phyloP scores from a whole-genome alignment of 371 early-diverging fungal species.

The Syncephalastrum racemosum region DNA sequence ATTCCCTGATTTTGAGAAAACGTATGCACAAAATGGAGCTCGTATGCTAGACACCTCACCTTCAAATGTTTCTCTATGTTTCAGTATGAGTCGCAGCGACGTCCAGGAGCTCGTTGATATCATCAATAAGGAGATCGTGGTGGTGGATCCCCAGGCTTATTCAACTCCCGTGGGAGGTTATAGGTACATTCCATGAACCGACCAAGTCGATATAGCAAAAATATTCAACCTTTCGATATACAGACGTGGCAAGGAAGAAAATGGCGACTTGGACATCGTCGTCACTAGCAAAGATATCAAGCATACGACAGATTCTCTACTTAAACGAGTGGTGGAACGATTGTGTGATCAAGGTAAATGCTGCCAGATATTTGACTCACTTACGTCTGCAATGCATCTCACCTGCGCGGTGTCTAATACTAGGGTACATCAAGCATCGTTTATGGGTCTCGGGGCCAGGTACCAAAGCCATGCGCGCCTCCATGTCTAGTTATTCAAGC shows the following conservation, averaged over 20 bases:
- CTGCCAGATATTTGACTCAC: not conserved
- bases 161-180: conserved; percentile 54
- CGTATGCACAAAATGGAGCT: conserved; percentile 10
- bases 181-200: conserved; percentile 13
- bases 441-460: conserved; percentile 30
- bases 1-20: conserved; percentile 40
- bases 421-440: conserved; percentile 20
- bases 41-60: not conserved
- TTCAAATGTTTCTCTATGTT: not conserved
- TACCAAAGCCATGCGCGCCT: conserved; percentile 2
- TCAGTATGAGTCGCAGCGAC: conserved; percentile 45
- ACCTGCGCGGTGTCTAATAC: not conserved
- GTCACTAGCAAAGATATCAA: conserved; percentile 33
- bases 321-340: conserved; percentile 23
- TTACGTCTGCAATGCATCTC: too few species aligned
- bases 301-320: conserved; percentile 17
- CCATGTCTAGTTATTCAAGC: not conserved
- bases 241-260: conserved; percentile 51
- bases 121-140: conserved; percentile 27
- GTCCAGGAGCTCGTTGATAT: conserved; percentile 46
- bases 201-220: not conserved
- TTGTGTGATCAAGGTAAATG: conserved; percentile 16
- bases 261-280: conserved; percentile 55
- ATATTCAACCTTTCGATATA: not conserved
- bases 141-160: conserved; percentile 23